A percentile compares a stretch with the other conserved stretches of the same genome.
phyloP scores from a whole-genome alignment of 2,329 filamentous ascomycete genomes.

The Plenodomus tracheiphilus region DNA sequence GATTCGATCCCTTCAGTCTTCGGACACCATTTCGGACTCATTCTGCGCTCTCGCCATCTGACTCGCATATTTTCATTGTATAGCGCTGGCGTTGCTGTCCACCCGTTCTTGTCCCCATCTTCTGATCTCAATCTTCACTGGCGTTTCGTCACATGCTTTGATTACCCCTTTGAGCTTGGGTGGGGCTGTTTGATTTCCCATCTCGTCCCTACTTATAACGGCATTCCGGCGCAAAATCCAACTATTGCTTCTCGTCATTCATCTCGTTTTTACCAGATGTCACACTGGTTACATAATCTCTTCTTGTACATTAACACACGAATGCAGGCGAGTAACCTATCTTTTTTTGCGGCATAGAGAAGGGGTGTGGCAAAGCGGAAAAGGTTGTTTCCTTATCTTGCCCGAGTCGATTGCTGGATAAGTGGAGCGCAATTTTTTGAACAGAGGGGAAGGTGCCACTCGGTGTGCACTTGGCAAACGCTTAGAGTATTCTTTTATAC shows the following conservation, averaged over 20 bases:
- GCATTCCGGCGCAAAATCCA: not conserved
- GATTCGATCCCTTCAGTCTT: not conserved
- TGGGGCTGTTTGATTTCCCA: not conserved
- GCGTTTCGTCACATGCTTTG: not conserved
- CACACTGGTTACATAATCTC: not conserved
- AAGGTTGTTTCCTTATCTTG: not conserved
- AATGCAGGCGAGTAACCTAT: not conserved
- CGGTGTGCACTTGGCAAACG: not conserved
- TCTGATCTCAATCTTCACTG: not conserved
- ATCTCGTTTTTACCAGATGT: not conserved
- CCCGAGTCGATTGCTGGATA: not conserved
- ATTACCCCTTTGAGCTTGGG: not conserved
- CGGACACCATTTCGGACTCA: not conserved
- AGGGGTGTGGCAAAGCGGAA: not conserved
- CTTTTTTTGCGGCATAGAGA: not conserved
- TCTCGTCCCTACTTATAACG: not conserved
- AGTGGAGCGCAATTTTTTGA: not conserved
- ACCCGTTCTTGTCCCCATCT: not conserved
- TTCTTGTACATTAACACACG: not conserved
- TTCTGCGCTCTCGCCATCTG: not conserved
- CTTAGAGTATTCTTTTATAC: slow-evolving; percentile 9
- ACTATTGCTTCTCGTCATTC: not conserved
- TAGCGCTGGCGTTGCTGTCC: not conserved
- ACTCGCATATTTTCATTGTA: not conserved
- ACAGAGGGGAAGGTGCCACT: not conserved